A percentile compares a stretch with the other conserved stretches of the same genome.
phyloP scores from a whole-genome alignment of 2,329 filamentous ascomycete genomes.

The Ceratocystis lukuohia region DNA sequence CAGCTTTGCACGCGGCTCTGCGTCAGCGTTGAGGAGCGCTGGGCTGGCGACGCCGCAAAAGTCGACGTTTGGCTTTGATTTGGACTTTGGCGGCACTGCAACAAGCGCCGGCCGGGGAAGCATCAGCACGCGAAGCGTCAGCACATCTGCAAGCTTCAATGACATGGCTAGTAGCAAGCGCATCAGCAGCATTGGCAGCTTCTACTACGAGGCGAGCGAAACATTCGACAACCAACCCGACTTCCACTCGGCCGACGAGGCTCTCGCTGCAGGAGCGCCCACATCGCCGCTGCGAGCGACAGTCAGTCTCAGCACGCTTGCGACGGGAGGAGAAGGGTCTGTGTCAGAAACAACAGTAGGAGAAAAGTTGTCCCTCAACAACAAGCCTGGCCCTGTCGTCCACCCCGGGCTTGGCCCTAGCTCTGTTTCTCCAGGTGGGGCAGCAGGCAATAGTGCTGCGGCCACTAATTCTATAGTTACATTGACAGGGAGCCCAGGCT shows the following conservation, averaged over 20 bases:
- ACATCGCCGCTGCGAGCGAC: neutral
- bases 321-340: neutral
- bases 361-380: too few species aligned
- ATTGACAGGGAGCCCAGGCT: neutral
- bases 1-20: conserved; percentile 16
- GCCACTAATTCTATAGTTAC: neutral
- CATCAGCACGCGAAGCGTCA: neutral
- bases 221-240: neutral
- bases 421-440: neutral
- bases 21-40: conserved; percentile 7
- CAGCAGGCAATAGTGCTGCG: neutral
- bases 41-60: conserved; percentile 10
- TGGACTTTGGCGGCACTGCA: neutral
- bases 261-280: neutral
- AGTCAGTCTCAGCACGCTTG: neutral
- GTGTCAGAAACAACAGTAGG: too few species aligned
- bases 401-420: neutral
- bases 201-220: conserved; percentile 1
- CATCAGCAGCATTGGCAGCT: conserved; percentile 1
- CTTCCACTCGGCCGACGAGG: neutral
- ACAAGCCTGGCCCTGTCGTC: neutral
- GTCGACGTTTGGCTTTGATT: conserved; percentile 12
- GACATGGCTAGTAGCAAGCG: neutral
- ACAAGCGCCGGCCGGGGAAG: neutral
- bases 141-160: neutral